Evolutionary conservation across 2,329 filamentous ascomycete species (phyloP).

Genomic region (Aspergillus sp.): DNA sequence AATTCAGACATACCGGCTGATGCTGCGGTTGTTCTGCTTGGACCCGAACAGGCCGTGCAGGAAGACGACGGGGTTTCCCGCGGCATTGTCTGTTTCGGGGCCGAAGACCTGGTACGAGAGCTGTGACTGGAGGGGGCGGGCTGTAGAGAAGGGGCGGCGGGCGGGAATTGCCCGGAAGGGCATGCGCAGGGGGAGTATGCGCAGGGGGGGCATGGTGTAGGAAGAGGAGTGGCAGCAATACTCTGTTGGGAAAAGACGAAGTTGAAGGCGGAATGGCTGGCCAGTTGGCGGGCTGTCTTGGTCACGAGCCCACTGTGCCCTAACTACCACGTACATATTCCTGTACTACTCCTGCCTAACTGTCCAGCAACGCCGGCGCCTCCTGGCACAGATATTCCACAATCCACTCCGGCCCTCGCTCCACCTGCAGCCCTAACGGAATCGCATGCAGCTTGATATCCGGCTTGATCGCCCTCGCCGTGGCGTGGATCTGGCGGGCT

Average conservation of each 20-base stretch:
- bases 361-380: slow-evolving; percentile 30
- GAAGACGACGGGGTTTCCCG: slow-evolving; percentile 62
- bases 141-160: slow-evolving; percentile 24
- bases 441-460: slow-evolving; percentile 36
- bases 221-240: too few species aligned
- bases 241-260: too few species aligned
- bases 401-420: slow-evolving; percentile 34
- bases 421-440: slow-evolving; percentile 33
- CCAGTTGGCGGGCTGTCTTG: too few species aligned
- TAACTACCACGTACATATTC: too few species aligned
- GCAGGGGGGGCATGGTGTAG: too few species aligned
- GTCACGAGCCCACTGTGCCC: too few species aligned
- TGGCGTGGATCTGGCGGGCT: slow-evolving; percentile 28
- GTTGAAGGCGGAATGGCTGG: too few species aligned
- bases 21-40: slow-evolving; percentile 87
- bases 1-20: slow-evolving; percentile 95
- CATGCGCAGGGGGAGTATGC: slow-evolving; percentile 8
- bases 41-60: slow-evolving; percentile 91
- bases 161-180: slow-evolving; percentile 7
- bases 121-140: slow-evolving; percentile 17
- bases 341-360: too few species aligned
- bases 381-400: slow-evolving; percentile 35
- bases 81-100: slow-evolving; percentile 22
- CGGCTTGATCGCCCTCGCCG: slow-evolving; percentile 27
- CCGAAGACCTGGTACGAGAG: slow-evolving; percentile 29